Evolutionary conservation across 2,329 filamentous ascomycete species (phyloP).

Genomic region (Dothistroma pini): DNA sequence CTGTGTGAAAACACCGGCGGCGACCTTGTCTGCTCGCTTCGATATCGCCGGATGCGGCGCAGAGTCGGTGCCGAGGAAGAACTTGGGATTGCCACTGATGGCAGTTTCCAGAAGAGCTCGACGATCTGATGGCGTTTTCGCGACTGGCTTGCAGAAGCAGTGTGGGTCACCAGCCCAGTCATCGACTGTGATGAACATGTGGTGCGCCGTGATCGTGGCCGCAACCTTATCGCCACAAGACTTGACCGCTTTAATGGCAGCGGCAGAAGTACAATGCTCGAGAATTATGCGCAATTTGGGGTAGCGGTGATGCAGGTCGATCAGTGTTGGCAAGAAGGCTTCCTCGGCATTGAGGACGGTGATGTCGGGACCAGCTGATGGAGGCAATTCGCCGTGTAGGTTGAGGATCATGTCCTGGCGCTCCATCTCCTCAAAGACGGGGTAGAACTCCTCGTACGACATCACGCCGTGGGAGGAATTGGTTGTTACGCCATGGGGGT

Average conservation of each 20-base stretch:
- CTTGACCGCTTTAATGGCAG: conserved; percentile 73
- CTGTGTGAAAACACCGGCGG: conserved; percentile 78
- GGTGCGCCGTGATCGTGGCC: conserved; percentile 81
- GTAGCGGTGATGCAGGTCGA: conserved; percentile 68
- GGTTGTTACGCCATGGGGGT: conserved; percentile 56
- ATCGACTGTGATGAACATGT: conserved; percentile 75
- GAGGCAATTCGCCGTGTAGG: conserved; percentile 84
- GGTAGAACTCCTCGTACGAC: conserved; percentile 66
- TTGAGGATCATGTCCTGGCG: conserved; percentile 78
- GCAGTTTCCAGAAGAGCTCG: conserved; percentile 66
- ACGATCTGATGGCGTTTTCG: conserved; percentile 64
- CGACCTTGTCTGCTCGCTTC: conserved; percentile 57
- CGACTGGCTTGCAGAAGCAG: conserved; percentile 72
- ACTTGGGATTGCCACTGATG: conserved; percentile 58
- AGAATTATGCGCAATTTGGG: conserved; percentile 64
- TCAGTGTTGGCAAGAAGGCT: conserved; percentile 75
- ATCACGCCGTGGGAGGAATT: conserved; percentile 66
- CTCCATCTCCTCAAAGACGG: conserved; percentile 88
- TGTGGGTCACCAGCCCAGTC: conserved; percentile 67
- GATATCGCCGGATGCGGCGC: conserved; percentile 64
- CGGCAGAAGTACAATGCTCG: conserved; percentile 85
- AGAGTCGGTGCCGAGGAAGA: conserved; percentile 72
- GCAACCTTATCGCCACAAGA: conserved; percentile 73
- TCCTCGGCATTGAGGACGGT: conserved; percentile 64
- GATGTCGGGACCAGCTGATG: conserved; percentile 41